phyloP scores from a whole-genome alignment of 2,329 filamentous ascomycete genomes.

The Sporothrix mexicana region DNA sequence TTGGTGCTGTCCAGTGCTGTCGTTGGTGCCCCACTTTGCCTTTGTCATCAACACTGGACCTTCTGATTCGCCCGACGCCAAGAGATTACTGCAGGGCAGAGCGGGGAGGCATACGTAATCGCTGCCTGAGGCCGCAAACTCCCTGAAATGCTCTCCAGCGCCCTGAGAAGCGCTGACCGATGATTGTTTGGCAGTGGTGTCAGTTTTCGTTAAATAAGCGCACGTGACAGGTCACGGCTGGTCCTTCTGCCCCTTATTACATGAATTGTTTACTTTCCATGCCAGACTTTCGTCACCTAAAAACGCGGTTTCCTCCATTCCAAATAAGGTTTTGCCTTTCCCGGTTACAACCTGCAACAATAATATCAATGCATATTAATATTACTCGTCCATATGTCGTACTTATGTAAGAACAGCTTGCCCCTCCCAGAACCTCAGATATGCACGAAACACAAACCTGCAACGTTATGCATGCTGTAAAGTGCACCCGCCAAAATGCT shows the following conservation, averaged over 20 bases:
- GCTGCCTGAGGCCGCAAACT: conserved; percentile 21
- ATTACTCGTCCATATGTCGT: not conserved
- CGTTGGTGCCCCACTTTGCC: not conserved
- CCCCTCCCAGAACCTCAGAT: no score
- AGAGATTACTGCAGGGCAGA: conserved; percentile 10
- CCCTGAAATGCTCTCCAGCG: not conserved
- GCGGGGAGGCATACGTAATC: conserved; percentile 34
- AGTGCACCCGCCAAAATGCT: not conserved
- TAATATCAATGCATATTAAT: not conserved
- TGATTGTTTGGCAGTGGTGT: not conserved
- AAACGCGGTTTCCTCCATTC: not conserved
- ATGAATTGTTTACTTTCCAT: not conserved
- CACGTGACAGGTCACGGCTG: not conserved
- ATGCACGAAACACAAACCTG: not conserved
- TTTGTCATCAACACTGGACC: not conserved
- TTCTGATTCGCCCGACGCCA: conserved; percentile 25
- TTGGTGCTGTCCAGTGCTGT: no score
- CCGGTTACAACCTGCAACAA: not conserved
- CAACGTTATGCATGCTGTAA: not conserved
- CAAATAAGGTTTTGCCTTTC: not conserved
- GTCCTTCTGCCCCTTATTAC: not conserved
- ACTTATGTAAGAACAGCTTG: no score
- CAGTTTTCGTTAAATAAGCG: not conserved
- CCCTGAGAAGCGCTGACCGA: not conserved
- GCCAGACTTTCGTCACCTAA: not conserved